phyloP scores from a whole-genome alignment of 106 monocot species.

The Dendrobium huoshanense region DNA sequence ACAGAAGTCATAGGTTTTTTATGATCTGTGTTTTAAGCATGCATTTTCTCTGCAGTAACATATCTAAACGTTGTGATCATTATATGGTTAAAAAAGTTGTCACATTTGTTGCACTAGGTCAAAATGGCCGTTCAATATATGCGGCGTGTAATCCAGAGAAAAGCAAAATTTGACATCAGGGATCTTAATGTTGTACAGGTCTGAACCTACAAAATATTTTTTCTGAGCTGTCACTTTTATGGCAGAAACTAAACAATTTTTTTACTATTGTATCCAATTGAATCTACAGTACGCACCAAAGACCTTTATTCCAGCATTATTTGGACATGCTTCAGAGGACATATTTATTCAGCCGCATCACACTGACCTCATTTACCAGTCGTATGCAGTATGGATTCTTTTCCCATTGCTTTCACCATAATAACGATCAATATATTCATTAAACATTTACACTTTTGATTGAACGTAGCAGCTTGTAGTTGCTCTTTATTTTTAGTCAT shows the following conservation, averaged over 20 bases:
- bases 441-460: not conserved
- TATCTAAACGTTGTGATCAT: not conserved
- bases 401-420: not conserved
- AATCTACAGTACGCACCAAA: slow-evolving; percentile 73
- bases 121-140: slow-evolving; percentile 93
- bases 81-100: not conserved
- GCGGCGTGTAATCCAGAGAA: slow-evolving; percentile 83
- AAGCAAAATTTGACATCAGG: slow-evolving; percentile 98
- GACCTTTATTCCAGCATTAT: slow-evolving; percentile 95
- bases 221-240: not conserved
- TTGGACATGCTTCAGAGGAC: slow-evolving; percentile 91
- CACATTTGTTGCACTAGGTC: slow-evolving; percentile 30
- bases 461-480: not conserved
- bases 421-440: not conserved
- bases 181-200: slow-evolving; percentile 86
- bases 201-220: slow-evolving; percentile 6
- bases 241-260: not conserved
- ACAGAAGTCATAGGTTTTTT: not conserved
- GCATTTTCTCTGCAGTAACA: not conserved
- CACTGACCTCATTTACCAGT: slow-evolving; percentile 74
- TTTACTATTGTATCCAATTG: not conserved
- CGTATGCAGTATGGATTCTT: slow-evolving; percentile 58
- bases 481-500: not conserved
- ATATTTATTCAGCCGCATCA: slow-evolving; percentile 86
- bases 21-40: not conserved